Conservation (phyloP, 352 stramenopile genomes). For the Phytophthora hybrid region DNA sequence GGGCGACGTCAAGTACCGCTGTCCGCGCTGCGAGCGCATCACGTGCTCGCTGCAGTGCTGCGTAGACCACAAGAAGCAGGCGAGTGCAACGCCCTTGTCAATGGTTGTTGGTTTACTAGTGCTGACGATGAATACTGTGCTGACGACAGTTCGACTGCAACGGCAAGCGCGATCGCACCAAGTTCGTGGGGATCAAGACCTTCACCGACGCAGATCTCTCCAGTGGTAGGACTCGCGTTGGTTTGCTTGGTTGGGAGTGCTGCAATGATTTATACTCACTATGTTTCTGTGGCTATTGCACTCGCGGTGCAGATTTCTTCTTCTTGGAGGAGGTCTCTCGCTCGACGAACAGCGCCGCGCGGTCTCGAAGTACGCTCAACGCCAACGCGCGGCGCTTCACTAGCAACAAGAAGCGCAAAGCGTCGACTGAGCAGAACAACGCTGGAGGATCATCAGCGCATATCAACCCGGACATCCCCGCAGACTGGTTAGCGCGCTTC, state of each 20-base stretch:
- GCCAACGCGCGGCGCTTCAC: conserved; percentile 40
- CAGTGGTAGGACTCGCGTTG: conserved; percentile 49
- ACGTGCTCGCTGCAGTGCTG: conserved; percentile 86
- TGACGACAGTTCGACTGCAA: conserved; percentile 71
- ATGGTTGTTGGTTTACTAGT: background rate
- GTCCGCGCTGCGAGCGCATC: conserved; percentile 84
- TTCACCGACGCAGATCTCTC: conserved; percentile 84
- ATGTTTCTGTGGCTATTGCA: background rate
- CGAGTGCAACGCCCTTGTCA: conserved; percentile 17
- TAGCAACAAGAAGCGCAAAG: conserved; percentile 49
- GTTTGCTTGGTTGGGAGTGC: background rate
- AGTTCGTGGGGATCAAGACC: conserved; percentile 75
- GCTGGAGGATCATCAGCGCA: background rate
- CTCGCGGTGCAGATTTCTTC: conserved; percentile 63
- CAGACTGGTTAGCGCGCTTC: conserved; percentile 81
- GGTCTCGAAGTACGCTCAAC: conserved; percentile 54
- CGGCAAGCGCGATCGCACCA: conserved; percentile 85
- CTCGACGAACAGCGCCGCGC: conserved; percentile 57
- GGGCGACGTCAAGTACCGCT: conserved; percentile 84
- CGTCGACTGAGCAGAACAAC: conserved; percentile 14
- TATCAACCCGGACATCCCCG: conserved; percentile 70
- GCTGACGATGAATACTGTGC: conserved; percentile 1
- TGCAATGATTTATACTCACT: background rate
- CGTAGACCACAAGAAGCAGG: conserved; percentile 83
- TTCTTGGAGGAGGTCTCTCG: conserved; percentile 78